Evolutionary conservation across 148 eudicot genomes (phyloP), one percentile per base, ranked within the genome.

Genomic region (Chenopodium formosanum): DNA sequence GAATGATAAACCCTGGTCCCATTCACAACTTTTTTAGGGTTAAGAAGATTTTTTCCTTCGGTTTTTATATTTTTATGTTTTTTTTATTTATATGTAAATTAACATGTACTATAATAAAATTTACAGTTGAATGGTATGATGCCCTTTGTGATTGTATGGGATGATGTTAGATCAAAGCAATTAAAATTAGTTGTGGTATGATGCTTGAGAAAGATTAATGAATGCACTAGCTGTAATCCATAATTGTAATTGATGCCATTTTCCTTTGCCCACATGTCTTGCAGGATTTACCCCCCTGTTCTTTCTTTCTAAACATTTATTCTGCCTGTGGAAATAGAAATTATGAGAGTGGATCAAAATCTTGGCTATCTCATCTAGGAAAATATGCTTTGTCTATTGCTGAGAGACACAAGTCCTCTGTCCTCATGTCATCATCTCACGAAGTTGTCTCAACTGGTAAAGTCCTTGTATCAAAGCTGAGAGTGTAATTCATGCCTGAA

Each of bases 201-300:
- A 27, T 72, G 80, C 68, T 70, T 62, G 46, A 34, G 69, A 69
- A 68, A 58, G 47, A 56, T 20, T 46, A 67, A 9, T 82, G 75
- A 25, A 2, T 48, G 27, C 52, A 48, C 52, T 75, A 25, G 32
- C 27, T 40, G 27, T 8, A 64, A 53, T 50, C 13, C 9, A 12
- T 74, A 74, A 25, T 29, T 78, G 50, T 66, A 29, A 48, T 47
- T 58, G 17, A 16, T 79, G 63, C 37, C 40, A 14, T 56, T 71
- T 78, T 50, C 63, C 46, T 78, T 63, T 44, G 46, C 47, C 50
- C 47, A 27, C 52, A 69, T 23, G 0, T 63, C 77, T 88, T 90
- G 81, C 97, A 96, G 99, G 99, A 91, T 80, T 85, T 83, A 84
- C 65, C 89, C 77, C 86, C 85, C 58, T 76, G 81, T 81, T 82